A percentile compares a stretch with the other conserved stretches of the same genome.
Conservation (phyloP, 495 filamentous ascomycete genomes). For the Niebla homalea region DNA sequence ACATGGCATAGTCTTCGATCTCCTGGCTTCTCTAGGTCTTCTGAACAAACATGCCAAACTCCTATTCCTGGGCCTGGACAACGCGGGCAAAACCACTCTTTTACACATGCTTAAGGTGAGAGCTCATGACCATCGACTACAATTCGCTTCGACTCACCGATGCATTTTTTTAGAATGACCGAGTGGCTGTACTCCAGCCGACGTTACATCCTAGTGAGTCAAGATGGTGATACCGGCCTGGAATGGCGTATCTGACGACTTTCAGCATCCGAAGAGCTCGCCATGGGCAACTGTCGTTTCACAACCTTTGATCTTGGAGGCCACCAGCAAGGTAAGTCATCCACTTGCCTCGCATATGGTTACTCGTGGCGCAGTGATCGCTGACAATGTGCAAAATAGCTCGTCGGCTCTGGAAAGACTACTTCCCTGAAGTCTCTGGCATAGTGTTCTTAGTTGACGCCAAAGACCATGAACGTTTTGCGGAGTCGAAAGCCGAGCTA, state of each 20-base stretch:
- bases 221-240: background rate
- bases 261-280: conserved; percentile 83
- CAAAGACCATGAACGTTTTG: conserved; percentile 86
- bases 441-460: conserved; percentile 98
- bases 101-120: conserved; percentile 82
- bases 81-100: conserved; percentile 93
- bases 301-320: conserved; percentile 96
- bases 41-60: conserved; percentile 94
- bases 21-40: conserved; percentile 79
- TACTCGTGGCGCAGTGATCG: background rate
- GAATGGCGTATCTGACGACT: background rate
- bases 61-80: conserved; percentile 87
- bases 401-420: conserved; percentile 94
- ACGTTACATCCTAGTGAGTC: conserved; percentile 77
- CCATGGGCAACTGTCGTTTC: conserved; percentile 92
- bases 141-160: background rate
- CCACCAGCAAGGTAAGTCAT: conserved; percentile 75
- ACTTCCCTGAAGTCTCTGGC: conserved; percentile 95
- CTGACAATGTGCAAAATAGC: conserved; percentile 33
- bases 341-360: too few species aligned
- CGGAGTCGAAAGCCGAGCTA: conserved; percentile 90
- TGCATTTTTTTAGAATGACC: conserved; percentile 59
- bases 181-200: conserved; percentile 83
- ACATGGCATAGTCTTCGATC: conserved; percentile 62
- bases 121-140: background rate